A percentile compares a stretch with the other conserved stretches of the same genome.
Conservation (phyloP, 179 eudicot genomes). For the Heliamphora ciliata region DNA sequence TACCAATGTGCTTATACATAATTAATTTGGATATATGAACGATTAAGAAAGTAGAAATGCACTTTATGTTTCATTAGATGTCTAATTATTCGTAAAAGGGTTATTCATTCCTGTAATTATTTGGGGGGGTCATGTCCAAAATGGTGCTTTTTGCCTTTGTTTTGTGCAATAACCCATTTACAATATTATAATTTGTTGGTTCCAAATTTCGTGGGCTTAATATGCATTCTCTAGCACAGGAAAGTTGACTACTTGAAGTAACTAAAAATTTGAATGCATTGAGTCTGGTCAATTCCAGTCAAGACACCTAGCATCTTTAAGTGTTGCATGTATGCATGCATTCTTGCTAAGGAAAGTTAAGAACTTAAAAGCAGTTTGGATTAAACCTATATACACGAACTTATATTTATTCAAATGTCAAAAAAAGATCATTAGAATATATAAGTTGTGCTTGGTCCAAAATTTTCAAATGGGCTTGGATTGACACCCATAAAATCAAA, state of each 20-base stretch:
- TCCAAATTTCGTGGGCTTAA: neutral
- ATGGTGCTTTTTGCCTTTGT: neutral
- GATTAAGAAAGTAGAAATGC: neutral
- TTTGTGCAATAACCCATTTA: neutral
- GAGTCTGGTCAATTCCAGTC: neutral
- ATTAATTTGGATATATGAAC: neutral
- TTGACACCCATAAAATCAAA: too few species aligned
- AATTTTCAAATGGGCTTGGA: too few species aligned
- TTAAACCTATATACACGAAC: too few species aligned
- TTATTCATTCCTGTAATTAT: neutral
- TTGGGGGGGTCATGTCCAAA: neutral
- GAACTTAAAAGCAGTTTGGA: too few species aligned
- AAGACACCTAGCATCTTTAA: too few species aligned
- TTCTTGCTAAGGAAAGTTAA: too few species aligned
- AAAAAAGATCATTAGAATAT: too few species aligned
- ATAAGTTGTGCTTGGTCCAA: too few species aligned
- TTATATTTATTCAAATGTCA: too few species aligned
- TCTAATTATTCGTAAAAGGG: neutral
- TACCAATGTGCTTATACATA: too few species aligned
- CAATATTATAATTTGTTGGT: neutral
- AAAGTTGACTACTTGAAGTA: neutral
- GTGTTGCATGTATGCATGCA: too few species aligned
- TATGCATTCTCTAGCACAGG: neutral
- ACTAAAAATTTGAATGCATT: neutral
- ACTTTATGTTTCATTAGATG: neutral